Conservation (phyloP, 345 rosid species). For the Arabis alpina region DNA sequence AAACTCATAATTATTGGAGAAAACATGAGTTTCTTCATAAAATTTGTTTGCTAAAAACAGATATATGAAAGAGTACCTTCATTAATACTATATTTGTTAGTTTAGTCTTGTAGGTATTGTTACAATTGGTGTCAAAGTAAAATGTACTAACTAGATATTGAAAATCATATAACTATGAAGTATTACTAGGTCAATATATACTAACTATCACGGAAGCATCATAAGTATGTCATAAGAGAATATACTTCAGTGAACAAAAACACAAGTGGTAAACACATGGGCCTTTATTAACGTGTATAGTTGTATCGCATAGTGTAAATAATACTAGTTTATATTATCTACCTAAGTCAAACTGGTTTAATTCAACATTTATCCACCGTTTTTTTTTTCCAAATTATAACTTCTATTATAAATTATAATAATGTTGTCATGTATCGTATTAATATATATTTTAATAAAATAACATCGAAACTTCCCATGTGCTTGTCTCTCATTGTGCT, state of each 20-base stretch:
- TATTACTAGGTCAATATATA: constrained; percentile 21
- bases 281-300: constrained; percentile 17
- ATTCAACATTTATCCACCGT: constrained; percentile 36
- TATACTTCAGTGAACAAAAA: background rate
- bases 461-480: constrained; percentile 35
- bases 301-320: constrained; percentile 16
- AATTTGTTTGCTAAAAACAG: constrained; percentile 13
- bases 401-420: background rate
- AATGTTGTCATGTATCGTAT: background rate
- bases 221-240: constrained; percentile 18
- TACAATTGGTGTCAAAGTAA: constrained; percentile 2
- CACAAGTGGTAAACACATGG: constrained; percentile 34
- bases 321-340: background rate
- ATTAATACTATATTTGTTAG: constrained; percentile 10
- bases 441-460: background rate
- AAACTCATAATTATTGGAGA: background rate
- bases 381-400: too few species aligned
- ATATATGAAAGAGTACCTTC: background rate
- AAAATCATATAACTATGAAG: background rate
- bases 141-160: background rate
- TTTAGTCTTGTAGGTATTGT: background rate
- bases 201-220: background rate
- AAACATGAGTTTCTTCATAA: background rate
- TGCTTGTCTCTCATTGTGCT: constrained; percentile 30
- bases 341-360: constrained; percentile 23